Evolutionary conservation across 2,329 filamentous ascomycete genomes (phyloP).

Genomic region (Trichoderma endophyticum): DNA sequence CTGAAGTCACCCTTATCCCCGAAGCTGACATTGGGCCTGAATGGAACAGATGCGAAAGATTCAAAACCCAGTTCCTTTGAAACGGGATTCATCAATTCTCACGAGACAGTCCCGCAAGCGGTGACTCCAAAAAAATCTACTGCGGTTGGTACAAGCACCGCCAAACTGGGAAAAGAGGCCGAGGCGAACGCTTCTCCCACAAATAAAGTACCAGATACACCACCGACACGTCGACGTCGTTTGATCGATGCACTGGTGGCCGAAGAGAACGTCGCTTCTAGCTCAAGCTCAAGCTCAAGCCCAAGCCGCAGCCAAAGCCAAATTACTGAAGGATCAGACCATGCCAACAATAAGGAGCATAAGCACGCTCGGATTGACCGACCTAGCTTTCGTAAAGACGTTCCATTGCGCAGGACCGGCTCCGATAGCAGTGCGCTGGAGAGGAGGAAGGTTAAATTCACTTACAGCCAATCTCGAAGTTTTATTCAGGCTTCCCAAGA

Average conservation of each 20-base stretch:
- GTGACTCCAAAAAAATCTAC: background rate
- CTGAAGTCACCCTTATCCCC: background rate
- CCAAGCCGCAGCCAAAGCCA: background rate
- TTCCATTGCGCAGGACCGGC: slow-evolving; percentile 26
- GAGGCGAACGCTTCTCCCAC: background rate
- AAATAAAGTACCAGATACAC: background rate
- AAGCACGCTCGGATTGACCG: slow-evolving; percentile 12
- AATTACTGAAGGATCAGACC: background rate
- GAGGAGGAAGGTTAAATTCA: slow-evolving; percentile 34
- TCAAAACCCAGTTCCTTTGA: background rate
- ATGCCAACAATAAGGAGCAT: background rate
- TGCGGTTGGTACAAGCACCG: no score
- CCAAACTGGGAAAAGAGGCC: background rate
- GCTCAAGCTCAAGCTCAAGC: background rate
- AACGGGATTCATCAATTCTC: background rate
- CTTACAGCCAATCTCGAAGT: slow-evolving; percentile 36
- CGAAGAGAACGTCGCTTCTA: background rate
- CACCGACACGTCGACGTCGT: slow-evolving; percentile 10
- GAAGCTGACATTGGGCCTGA: background rate
- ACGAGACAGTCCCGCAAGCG: background rate
- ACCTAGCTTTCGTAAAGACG: slow-evolving; percentile 18
- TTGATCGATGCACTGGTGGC: slow-evolving; percentile 19
- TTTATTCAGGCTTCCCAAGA: slow-evolving; percentile 29
- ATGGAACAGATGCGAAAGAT: background rate
- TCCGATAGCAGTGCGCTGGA: slow-evolving; percentile 27